Evolutionary conservation across 441 rosid species (phyloP).

Genomic region (Erodium chrysanthum): DNA sequence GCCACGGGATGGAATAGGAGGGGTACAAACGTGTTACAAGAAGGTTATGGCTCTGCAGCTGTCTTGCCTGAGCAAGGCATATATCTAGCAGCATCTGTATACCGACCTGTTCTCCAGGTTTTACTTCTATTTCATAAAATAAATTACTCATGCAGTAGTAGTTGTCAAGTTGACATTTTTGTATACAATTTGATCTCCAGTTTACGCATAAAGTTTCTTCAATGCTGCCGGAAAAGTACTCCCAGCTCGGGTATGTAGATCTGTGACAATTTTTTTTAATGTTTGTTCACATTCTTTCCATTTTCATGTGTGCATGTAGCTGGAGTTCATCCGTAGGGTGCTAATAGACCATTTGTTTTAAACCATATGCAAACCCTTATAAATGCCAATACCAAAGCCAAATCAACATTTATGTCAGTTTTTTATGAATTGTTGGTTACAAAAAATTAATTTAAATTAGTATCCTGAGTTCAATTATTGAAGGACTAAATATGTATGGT

Average conservation of each 20-base stretch:
- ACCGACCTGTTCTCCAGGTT: slow-evolving; percentile 94
- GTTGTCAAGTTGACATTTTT: slow-evolving; percentile 14
- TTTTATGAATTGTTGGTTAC: background rate
- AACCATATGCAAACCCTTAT: background rate
- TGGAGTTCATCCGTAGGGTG: background rate
- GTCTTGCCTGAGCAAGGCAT: slow-evolving; percentile 98
- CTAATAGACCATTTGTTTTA: background rate
- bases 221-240: slow-evolving; percentile 77
- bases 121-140: slow-evolving; percentile 17
- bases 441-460: background rate
- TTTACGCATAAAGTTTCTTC: slow-evolving; percentile 82
- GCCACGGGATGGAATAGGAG: slow-evolving; percentile 86
- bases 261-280: background rate
- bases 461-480: background rate
- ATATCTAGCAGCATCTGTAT: slow-evolving; percentile 86
- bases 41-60: slow-evolving; percentile 95
- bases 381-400: background rate
- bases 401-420: background rate
- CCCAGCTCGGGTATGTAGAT: slow-evolving; percentile 61
- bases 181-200: slow-evolving; percentile 42
- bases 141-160: slow-evolving; percentile 2
- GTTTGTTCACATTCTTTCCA: background rate
- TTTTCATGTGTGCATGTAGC: background rate
- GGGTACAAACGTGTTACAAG: slow-evolving; percentile 67
- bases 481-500: background rate